Conservation (phyloP, 345 rosid species). For the Pistacia integerrima region DNA sequence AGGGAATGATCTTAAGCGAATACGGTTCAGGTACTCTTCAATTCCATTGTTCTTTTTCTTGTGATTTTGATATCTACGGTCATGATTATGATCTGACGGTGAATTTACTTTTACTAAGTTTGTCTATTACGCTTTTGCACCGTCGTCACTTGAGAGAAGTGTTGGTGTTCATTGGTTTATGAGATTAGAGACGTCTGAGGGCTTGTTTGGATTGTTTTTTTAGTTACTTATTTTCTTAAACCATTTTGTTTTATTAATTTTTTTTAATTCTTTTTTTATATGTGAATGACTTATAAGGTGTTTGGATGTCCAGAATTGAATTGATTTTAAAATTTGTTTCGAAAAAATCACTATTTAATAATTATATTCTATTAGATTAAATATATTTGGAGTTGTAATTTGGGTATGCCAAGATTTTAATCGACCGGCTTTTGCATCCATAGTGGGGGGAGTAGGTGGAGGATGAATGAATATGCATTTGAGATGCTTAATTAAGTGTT, state of each 20-base stretch:
- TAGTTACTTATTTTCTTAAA: not conserved
- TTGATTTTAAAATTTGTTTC: not conserved
- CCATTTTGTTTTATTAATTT: not conserved
- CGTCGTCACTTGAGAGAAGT: not conserved
- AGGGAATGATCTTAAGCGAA: slow-evolving; percentile 92
- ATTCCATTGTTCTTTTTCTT: not conserved
- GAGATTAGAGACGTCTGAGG: slow-evolving; percentile 4
- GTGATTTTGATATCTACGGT: slow-evolving; percentile 22
- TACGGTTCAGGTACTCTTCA: slow-evolving; percentile 78
- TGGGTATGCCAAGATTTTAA: too few species aligned
- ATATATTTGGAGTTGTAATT: too few species aligned
- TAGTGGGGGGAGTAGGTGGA: too few species aligned
- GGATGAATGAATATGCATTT: too few species aligned
- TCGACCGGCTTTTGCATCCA: too few species aligned
- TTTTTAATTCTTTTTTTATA: too few species aligned
- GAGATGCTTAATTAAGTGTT: not conserved
- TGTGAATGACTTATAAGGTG: too few species aligned
- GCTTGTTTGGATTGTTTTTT: slow-evolving; percentile 1
- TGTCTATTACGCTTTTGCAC: slow-evolving; percentile 1
- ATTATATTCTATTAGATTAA: too few species aligned
- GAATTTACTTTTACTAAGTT: not conserved
- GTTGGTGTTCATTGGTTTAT: not conserved
- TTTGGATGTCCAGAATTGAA: not conserved
- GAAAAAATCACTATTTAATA: too few species aligned
- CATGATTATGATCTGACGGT: slow-evolving; percentile 39